A percentile compares a stretch with the other conserved stretches of the same genome.
These are phyloP conservation scores for Mimosa pudica DNA, from an alignment of 306 rosid species.

Conservation along the genomic window DNA sequence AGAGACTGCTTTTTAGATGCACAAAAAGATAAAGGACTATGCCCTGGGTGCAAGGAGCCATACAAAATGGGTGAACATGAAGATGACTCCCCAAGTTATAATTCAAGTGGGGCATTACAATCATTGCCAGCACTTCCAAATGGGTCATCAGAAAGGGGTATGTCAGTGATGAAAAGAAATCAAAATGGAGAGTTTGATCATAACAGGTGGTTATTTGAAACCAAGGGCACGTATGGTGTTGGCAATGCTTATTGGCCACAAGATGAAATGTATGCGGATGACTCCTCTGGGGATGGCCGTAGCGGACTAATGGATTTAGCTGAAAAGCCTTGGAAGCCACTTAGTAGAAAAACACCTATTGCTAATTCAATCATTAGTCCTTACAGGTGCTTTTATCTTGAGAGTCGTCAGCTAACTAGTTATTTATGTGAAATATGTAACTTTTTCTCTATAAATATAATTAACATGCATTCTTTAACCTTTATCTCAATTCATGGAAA, in stretches of 20 bases:
- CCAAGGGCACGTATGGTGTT: slow-evolving; percentile 83
- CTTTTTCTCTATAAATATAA: no score
- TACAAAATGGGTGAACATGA: slow-evolving; percentile 63
- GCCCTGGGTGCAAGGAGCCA: slow-evolving; percentile 92
- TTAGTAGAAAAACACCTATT: slow-evolving; percentile 59
- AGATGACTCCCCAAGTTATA: slow-evolving; percentile 45
- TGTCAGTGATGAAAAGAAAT: slow-evolving; percentile 83
- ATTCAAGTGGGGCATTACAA: slow-evolving; percentile 49
- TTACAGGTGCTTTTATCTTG: slow-evolving; percentile 55
- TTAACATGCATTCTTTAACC: no score
- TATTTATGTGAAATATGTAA: no score
- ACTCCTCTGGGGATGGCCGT: slow-evolving; percentile 35
- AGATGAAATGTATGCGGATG: slow-evolving; percentile 51
- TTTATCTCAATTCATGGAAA: no score
- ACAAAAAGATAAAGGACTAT: slow-evolving; percentile 58
- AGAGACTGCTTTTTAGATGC: slow-evolving; percentile 89
- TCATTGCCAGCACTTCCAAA: slow-evolving; percentile 54
- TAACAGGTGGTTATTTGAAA: slow-evolving; percentile 86
- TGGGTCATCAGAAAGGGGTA: slow-evolving; percentile 60
- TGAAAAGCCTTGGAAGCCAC: slow-evolving; percentile 82
- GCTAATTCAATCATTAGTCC: slow-evolving; percentile 70
- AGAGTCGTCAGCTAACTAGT: no score
- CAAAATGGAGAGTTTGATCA: slow-evolving; percentile 92
- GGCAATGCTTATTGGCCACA: slow-evolving; percentile 82
- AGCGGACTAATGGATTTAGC: slow-evolving; percentile 53